Percentiles rank a stretch among this genome's conserved stretches.
Conservation (phyloP, 2,329 filamentous ascomycete species). For the Hypoxylon sp. region DNA sequence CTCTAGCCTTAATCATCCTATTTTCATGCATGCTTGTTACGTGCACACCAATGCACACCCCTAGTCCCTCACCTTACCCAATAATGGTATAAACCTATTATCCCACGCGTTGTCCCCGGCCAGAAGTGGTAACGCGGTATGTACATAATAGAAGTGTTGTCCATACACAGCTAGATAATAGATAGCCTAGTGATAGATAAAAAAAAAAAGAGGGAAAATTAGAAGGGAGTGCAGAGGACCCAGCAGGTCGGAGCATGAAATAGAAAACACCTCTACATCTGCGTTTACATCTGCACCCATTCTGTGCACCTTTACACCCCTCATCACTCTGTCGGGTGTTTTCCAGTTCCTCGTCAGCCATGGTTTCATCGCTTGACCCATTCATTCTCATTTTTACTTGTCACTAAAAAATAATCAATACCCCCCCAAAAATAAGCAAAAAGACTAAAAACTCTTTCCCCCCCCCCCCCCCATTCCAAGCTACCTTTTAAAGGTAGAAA, state of each 20-base stretch:
- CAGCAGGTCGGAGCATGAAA: not conserved
- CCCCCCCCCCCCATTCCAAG: slow-evolving; percentile 10
- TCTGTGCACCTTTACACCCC: slow-evolving; percentile 3
- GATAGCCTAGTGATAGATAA: slow-evolving; percentile 5
- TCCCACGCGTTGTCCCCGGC: slow-evolving; percentile 11
- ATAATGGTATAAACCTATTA: slow-evolving; percentile 27
- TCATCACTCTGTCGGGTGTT: slow-evolving; percentile 34
- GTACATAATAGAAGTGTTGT: not conserved
- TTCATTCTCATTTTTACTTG: slow-evolving; percentile 32
- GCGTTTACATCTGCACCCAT: slow-evolving; percentile 1
- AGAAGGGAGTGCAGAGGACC: not conserved
- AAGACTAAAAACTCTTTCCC: slow-evolving; percentile 30
- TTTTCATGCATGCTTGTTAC: not conserved
- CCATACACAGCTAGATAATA: slow-evolving; percentile 9
- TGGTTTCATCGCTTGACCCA: slow-evolving; percentile 41
- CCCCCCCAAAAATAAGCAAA: slow-evolving; percentile 23
- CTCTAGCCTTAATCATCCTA: slow-evolving; percentile 14
- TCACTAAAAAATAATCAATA: slow-evolving; percentile 37
- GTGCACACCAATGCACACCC: slow-evolving; percentile 16
- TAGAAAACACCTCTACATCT: slow-evolving; percentile 1
- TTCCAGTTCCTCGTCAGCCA: slow-evolving; percentile 38
- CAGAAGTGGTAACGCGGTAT: slow-evolving; percentile 12
- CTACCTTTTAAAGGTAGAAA: slow-evolving; percentile 40
- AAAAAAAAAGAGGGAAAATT: not conserved
- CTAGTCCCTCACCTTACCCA: slow-evolving; percentile 25